These are phyloP conservation scores for Stipa capillata DNA, from an alignment of 176 grass and related monocot species.

Conservation along the genomic window DNA sequence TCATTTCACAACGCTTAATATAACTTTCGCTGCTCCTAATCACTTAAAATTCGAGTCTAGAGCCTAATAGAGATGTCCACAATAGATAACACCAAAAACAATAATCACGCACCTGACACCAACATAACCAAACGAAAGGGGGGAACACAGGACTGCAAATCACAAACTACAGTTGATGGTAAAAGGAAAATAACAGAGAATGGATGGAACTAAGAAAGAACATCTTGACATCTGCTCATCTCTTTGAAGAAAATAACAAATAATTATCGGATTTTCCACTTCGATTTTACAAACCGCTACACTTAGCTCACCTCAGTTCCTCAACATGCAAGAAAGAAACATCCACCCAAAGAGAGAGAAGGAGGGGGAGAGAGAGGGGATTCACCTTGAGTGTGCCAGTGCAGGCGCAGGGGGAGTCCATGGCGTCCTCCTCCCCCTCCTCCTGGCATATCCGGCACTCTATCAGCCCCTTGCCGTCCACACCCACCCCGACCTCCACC, in stretches of 20 bases:
- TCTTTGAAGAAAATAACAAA: not conserved
- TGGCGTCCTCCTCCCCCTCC: slow-evolving; percentile 72
- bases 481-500: slow-evolving; percentile 28
- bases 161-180: not conserved
- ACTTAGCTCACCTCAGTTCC: not conserved
- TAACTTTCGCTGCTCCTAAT: not conserved
- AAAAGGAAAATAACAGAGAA: not conserved
- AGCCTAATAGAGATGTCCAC: not conserved
- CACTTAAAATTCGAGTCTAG: not conserved
- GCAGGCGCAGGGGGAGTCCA: slow-evolving; percentile 95
- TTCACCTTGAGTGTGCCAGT: slow-evolving; percentile 85
- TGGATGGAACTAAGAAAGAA: not conserved
- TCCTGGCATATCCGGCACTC: slow-evolving; percentile 99
- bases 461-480: slow-evolving; percentile 29
- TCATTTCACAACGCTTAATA: not conserved
- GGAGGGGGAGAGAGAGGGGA: not conserved
- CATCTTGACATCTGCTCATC: not conserved
- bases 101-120: not conserved
- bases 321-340: not conserved
- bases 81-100: not conserved
- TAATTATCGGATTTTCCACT: not conserved
- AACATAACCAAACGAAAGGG: not conserved
- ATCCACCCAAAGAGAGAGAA: not conserved
- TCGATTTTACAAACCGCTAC: not conserved
- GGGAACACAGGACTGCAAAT: not conserved